These are phyloP conservation scores for Delonix regia DNA, from an alignment of 306 rosid genomes.

Conservation along the genomic window DNA sequence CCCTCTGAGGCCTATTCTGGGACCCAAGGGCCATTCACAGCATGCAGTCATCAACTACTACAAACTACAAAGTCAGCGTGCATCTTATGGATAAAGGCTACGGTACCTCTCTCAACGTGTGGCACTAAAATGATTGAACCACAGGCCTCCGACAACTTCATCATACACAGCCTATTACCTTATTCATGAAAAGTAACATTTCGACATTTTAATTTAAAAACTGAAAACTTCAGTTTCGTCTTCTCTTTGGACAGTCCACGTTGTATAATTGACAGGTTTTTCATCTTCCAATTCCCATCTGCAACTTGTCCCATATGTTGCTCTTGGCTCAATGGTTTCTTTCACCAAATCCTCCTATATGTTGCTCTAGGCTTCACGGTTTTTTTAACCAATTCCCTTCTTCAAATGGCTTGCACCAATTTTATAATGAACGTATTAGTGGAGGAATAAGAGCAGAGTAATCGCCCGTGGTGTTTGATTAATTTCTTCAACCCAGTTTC, in stretches of 20 bases:
- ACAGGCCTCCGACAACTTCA: not conserved
- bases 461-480: not conserved
- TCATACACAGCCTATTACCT: not conserved
- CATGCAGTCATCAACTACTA: not conserved
- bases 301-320: not conserved
- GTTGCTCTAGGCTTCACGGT: not conserved
- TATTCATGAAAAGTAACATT: not conserved
- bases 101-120: too few species aligned
- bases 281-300: not conserved
- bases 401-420: not conserved
- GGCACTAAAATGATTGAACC: too few species aligned
- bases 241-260: not conserved
- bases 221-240: not conserved
- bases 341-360: not conserved
- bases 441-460: conserved; percentile 10
- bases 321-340: not conserved
- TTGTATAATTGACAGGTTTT: not conserved
- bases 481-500: not conserved
- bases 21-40: conserved; percentile 35
- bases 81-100: too few species aligned
- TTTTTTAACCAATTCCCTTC: not conserved
- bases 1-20: conserved; percentile 19
- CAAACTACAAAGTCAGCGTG: not conserved
- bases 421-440: not conserved
- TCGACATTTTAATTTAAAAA: not conserved